Percentiles rank a stretch among this genome's conserved stretches.
These are phyloP conservation scores for Isabelozyma pseudorhagii DNA, from an alignment of 805 yeast genomes.

Conservation along the genomic window DNA sequence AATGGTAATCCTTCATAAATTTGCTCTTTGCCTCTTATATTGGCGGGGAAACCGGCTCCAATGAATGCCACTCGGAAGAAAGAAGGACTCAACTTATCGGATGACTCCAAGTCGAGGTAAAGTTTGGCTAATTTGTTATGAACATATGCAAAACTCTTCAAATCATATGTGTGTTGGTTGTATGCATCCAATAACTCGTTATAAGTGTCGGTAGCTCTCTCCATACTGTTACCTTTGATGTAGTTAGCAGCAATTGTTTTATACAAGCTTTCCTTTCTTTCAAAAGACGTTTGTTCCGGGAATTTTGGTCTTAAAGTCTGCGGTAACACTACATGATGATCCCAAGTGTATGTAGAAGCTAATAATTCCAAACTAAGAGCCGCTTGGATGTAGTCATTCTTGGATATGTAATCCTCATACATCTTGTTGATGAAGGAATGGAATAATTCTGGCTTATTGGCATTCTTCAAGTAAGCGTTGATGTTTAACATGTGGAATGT, in stretches of 20 bases:
- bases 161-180: slow-evolving; percentile 68
- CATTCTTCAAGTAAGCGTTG: slow-evolving; percentile 71
- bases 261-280: slow-evolving; percentile 70
- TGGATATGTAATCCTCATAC: slow-evolving; percentile 59
- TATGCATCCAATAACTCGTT: slow-evolving; percentile 76
- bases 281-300: slow-evolving; percentile 79
- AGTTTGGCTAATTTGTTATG: slow-evolving; percentile 65
- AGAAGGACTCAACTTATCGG: slow-evolving; percentile 72
- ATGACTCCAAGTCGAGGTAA: slow-evolving; percentile 62
- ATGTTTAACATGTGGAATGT: slow-evolving; percentile 75
- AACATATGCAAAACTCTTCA: slow-evolving; percentile 69
- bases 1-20: slow-evolving; percentile 85
- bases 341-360: slow-evolving; percentile 77
- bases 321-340: slow-evolving; percentile 52
- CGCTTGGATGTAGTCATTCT: slow-evolving; percentile 72
- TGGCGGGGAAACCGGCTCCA: slow-evolving; percentile 81
- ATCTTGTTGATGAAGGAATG: slow-evolving; percentile 75
- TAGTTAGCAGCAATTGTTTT: slow-evolving; percentile 70
- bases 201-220: slow-evolving; percentile 75
- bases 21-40: slow-evolving; percentile 71
- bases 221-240: slow-evolving; percentile 67
- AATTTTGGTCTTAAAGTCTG: slow-evolving; percentile 62
- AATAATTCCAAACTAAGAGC: slow-evolving; percentile 76
- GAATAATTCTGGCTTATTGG: slow-evolving; percentile 74
- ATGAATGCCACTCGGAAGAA: slow-evolving; percentile 76